Evolutionary conservation across 73 alveolate species (phyloP).

Genomic region (Tetrahymena elliotti): DNA sequence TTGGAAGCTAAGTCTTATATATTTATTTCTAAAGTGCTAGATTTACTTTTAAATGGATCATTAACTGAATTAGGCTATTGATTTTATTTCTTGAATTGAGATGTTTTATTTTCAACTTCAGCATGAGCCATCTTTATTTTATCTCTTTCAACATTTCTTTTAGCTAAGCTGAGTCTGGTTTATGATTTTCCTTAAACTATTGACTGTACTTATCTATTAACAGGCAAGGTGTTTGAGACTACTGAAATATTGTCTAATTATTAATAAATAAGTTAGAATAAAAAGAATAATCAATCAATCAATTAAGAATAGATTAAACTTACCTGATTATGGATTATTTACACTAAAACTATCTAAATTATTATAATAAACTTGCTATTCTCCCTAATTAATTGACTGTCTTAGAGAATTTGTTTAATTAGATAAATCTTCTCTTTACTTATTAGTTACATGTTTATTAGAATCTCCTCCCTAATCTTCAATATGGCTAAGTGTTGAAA

Average conservation of each 20-base stretch:
- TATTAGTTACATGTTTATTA: neutral
- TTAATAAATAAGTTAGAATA: neutral
- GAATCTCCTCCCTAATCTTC: neutral
- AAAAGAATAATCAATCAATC: neutral
- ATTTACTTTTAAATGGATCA: neutral
- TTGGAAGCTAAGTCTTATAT: neutral
- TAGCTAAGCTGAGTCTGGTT: neutral
- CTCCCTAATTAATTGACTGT: neutral
- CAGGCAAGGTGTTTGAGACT: neutral
- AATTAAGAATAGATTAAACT: too few relatives aligned
- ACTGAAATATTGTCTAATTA: neutral
- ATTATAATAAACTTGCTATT: neutral
- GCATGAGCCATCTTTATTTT: neutral
- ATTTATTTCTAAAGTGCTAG: neutral
- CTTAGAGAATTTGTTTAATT: neutral
- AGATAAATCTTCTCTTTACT: neutral
- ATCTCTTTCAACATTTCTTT: neutral
- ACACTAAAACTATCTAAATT: neutral
- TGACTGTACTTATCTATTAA: neutral
- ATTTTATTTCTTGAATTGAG: neutral
- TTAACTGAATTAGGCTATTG: neutral
- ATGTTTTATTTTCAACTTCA: neutral
- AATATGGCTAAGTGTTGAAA: neutral
- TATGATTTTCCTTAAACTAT: neutral
- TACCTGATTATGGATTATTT: neutral